Evolutionary conservation across 2,329 filamentous ascomycete species (phyloP).

Genomic region (Grosmannia huntii): DNA sequence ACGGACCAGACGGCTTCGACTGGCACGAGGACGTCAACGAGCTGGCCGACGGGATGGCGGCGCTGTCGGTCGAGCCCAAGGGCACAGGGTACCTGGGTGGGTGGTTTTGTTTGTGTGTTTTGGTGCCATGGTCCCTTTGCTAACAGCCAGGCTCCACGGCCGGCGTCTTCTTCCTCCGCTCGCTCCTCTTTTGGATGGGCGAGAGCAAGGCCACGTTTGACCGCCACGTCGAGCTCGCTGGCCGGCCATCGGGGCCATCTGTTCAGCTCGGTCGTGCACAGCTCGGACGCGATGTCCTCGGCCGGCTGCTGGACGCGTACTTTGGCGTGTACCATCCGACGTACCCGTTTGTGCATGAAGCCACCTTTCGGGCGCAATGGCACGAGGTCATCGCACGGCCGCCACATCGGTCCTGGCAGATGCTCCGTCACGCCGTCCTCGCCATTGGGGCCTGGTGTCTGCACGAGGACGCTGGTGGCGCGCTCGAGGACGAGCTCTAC

Average conservation of each 20-base stretch:
- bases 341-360: conserved; percentile 4
- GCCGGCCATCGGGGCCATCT: neutral
- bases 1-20: conserved; percentile 3
- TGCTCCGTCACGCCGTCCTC: conserved; percentile 3
- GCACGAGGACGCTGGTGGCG: neutral
- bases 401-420: conserved; percentile 1
- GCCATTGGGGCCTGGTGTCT: conserved; percentile 3
- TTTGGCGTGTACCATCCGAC: conserved; percentile 4
- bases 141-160: conserved; percentile 1
- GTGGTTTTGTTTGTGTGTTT: neutral
- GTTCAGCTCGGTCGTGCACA: neutral
- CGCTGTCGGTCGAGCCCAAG: conserved; percentile 3
- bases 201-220: neutral
- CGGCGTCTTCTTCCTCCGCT: conserved; percentile 4
- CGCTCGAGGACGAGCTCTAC: conserved; percentile 1
- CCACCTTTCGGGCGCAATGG: conserved; percentile 4
- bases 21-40: conserved; percentile 6
- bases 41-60: conserved; percentile 6
- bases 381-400: conserved; percentile 5
- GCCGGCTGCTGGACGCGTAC: conserved; percentile 3
- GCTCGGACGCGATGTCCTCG: neutral
- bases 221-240: neutral
- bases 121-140: neutral
- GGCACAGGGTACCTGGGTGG: conserved; percentile 3
- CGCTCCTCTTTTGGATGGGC: conserved; percentile 3